Conservation (phyloP, 768 basidiomycete genomes). For the Boletus insuetus region DNA sequence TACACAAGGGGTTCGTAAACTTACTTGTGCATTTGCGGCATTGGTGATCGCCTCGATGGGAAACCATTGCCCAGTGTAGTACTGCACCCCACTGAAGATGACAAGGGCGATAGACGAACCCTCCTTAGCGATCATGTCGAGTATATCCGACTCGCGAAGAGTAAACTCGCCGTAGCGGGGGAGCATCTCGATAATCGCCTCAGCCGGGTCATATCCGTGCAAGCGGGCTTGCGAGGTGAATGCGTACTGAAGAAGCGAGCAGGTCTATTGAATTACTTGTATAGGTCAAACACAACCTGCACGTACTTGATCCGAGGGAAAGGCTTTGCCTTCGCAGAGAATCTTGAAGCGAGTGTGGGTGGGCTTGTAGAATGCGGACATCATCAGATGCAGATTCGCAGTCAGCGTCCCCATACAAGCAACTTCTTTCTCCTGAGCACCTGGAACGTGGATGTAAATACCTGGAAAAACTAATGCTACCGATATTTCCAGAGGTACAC, state of each 20-base stretch:
- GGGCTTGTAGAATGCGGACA: slow-evolving; percentile 92
- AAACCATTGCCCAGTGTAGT: slow-evolving; percentile 96
- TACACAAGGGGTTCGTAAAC: slow-evolving; percentile 21
- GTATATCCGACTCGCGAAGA: slow-evolving; percentile 87
- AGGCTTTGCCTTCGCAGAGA: slow-evolving; percentile 89
- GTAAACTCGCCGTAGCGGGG: slow-evolving; percentile 83
- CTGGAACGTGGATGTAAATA: slow-evolving; percentile 40
- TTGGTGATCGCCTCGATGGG: slow-evolving; percentile 81
- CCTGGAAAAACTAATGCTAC: slow-evolving; percentile 6
- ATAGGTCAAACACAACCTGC: slow-evolving; percentile 4
- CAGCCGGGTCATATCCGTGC: slow-evolving; percentile 73
- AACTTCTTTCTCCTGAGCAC: slow-evolving; percentile 86
- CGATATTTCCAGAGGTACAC: slow-evolving; percentile 24
- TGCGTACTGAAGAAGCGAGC: slow-evolving; percentile 66
- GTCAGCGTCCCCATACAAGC: slow-evolving; percentile 96
- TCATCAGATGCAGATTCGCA: slow-evolving; percentile 92
- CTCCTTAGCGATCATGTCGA: slow-evolving; percentile 67
- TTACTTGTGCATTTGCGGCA: slow-evolving; percentile 80
- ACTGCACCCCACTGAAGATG: slow-evolving; percentile 91
- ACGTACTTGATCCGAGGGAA: slow-evolving; percentile 93
- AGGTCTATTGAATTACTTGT: slow-evolving; percentile 12
- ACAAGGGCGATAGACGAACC: slow-evolving; percentile 84
- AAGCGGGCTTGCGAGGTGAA: slow-evolving; percentile 86
- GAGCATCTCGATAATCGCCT: slow-evolving; percentile 72
- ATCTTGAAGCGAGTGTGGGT: slow-evolving; percentile 85